phyloP scores from a whole-genome alignment of 345 rosid genomes.

The Corymbia maculata region DNA sequence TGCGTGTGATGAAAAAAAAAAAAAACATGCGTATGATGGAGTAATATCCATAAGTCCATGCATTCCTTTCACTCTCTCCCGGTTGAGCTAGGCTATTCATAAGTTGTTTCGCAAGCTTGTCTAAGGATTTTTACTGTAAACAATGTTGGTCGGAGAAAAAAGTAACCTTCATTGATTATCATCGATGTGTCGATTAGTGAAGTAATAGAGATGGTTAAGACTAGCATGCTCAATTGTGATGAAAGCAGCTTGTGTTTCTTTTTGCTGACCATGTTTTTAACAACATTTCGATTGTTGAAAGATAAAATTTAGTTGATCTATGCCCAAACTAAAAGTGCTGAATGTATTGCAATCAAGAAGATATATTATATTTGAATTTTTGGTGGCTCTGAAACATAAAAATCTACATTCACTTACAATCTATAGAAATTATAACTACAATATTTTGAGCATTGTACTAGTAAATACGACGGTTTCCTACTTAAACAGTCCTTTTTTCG shows the following conservation, averaged over 20 bases:
- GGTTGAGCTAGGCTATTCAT: not conserved
- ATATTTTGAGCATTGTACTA: not conserved
- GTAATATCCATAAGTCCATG: not conserved
- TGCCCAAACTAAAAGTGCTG: not conserved
- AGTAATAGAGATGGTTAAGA: too few relatives aligned
- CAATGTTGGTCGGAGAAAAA: too few relatives aligned
- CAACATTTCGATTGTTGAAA: too few relatives aligned
- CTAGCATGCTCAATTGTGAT: too few relatives aligned
- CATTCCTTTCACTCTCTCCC: not conserved
- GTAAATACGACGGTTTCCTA: not conserved
- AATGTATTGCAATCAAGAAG: not conserved
- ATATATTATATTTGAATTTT: too few relatives aligned
- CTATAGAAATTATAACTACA: not conserved
- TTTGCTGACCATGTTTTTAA: too few relatives aligned
- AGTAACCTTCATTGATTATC: too few relatives aligned
- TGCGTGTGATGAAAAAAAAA: too few relatives aligned
- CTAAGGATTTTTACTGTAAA: not conserved
- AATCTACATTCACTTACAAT: not conserved
- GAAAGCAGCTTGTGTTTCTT: too few relatives aligned
- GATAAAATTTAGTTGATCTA: not conserved
- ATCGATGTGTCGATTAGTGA: too few relatives aligned
- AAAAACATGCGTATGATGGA: not conserved
- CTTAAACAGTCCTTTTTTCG: not conserved
- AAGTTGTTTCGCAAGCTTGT: not conserved
- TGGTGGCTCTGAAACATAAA: too few relatives aligned